Percentiles rank a stretch among this genome's conserved stretches.
Conservation (phyloP, 192 early-diverging fungal species). For the Umbelopsis sp. region DNA sequence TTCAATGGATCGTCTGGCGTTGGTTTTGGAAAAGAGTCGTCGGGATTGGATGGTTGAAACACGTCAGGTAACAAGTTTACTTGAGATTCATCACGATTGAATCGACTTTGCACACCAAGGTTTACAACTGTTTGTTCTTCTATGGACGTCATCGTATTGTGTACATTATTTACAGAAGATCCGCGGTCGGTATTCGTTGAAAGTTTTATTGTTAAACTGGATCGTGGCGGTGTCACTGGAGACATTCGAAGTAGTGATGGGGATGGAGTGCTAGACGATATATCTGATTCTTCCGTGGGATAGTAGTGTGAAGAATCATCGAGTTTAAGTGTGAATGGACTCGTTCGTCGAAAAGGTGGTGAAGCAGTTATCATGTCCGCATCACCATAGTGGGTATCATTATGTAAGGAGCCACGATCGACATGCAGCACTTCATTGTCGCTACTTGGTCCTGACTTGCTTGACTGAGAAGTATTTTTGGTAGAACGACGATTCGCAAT, state of each 20-base stretch:
- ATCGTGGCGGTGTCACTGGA: constrained; percentile 14
- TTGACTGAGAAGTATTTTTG: not conserved
- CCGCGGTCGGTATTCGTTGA: not conserved
- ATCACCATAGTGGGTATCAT: too few species aligned
- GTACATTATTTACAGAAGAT: constrained; percentile 8
- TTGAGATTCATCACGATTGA: not conserved
- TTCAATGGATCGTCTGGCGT: not conserved
- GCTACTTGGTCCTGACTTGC: not conserved
- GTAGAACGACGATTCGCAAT: constrained; percentile 12
- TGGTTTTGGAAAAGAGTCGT: not conserved
- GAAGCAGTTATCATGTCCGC: too few species aligned
- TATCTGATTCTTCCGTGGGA: not conserved
- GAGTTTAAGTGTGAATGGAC: not conserved
- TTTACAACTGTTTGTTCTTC: not conserved
- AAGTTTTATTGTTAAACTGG: not conserved
- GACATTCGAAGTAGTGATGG: constrained; percentile 13
- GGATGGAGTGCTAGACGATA: not conserved
- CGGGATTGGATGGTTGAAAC: not conserved
- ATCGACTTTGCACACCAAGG: not conserved
- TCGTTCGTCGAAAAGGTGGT: not conserved
- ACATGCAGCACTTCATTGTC: not conserved
- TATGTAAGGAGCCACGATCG: too few species aligned
- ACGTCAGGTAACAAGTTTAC: not conserved
- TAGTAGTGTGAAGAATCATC: not conserved
- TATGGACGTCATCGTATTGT: not conserved